Conservation (phyloP, 257 asterid species). For the Oldenlandia corymbosa region DNA sequence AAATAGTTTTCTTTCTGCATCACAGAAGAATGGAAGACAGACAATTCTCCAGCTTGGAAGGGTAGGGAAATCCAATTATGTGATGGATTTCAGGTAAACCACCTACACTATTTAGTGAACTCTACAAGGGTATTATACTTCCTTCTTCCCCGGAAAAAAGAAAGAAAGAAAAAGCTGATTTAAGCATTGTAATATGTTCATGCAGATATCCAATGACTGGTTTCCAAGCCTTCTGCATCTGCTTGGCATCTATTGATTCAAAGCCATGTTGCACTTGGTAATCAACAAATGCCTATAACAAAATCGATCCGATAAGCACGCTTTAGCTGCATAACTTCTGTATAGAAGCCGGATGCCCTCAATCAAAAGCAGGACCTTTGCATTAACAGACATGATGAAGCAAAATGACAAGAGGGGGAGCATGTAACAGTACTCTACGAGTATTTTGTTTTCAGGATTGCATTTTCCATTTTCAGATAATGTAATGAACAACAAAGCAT, state of each 20-base stretch:
- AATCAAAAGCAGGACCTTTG: background rate
- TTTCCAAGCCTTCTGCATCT: constrained; percentile 88
- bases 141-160: background rate
- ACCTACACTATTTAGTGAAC: background rate
- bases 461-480: background rate
- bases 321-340: background rate
- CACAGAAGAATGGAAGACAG: constrained; percentile 73
- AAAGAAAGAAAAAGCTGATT: background rate
- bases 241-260: constrained; percentile 83
- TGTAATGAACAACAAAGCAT: background rate
- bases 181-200: background rate
- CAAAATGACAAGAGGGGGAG: background rate
- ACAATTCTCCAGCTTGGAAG: constrained; percentile 86
- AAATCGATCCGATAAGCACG: background rate
- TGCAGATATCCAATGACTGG: constrained; percentile 91
- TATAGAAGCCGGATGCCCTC: background rate
- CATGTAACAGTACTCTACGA: background rate
- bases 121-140: background rate
- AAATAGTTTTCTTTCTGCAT: constrained; percentile 8
- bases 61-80: constrained; percentile 73
- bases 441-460: background rate
- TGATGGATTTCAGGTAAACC: constrained; percentile 91
- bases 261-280: constrained; percentile 84
- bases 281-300: constrained; percentile 7
- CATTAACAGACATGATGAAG: background rate